Base-by-base conservation (phyloP, 2,329 filamentous ascomycete genomes). In the Lachnellula suecica region DNA sequence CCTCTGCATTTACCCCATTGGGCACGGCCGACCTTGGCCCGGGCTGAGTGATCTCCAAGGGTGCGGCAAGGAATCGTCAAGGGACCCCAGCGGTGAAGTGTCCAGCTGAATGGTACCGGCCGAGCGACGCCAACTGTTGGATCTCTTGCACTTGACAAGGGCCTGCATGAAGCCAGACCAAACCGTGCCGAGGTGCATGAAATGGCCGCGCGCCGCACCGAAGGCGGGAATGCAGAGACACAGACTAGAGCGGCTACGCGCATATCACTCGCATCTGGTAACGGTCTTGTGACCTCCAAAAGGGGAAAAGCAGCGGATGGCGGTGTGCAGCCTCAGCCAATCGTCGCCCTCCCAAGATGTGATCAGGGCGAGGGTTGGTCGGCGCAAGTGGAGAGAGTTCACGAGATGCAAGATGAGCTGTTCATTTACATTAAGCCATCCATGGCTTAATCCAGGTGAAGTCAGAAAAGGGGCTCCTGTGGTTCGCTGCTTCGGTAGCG, bases 251-350 rank as follows among this genome's bases (percentile, higher is more conserved):
- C 63, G 63, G 63, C 45, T 59, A 49, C 57, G 49, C 63, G 62
- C 63, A 65, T 65, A 56, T 44, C 59, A 49, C 57, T 50, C 63
- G 62, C 63, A 65, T 65, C 56, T 59, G 40, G 19, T 27, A 52
- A 41, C 49, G 43, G 49, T 63, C 62, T 57, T 55, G 59, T 65
- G 63, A 65, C 53, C 27, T 59, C 42, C 48, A 22, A 17, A 53
- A 35, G 6, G 8, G 49, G 57, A 40, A 53, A 55, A 55, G 54
- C 34, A 44, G 19, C 37, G 24, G 35, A 35, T 48, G 47, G 59
- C 58, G 59, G 59, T 63, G 57, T 58, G 54, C 31, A 13, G 15
- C 13, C 17, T 19, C 22, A 25, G 45, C 34, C n/a, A 29, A 44
- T 24, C 10, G 37, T 6, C 31, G 42, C 37, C 20, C 41, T n/a